Evolutionary conservation across 148 eudicot genomes (phyloP).

Genomic region (Vaccinium macrocarpon): DNA sequence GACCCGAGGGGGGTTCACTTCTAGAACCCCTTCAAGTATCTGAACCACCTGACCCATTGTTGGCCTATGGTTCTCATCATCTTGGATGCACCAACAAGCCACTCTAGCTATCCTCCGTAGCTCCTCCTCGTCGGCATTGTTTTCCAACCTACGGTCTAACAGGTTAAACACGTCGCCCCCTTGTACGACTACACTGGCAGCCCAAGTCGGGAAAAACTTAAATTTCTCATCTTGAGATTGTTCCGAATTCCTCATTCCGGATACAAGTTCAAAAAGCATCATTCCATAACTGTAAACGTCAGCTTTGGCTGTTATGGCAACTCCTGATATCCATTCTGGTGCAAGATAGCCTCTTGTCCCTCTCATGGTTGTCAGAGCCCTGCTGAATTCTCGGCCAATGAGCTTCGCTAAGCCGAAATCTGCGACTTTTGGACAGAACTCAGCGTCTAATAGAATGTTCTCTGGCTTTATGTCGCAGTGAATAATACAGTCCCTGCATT

Average conservation of each 20-base stretch:
- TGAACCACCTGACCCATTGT: slow-evolving; percentile 73
- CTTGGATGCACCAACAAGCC: slow-evolving; percentile 81
- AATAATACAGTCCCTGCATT: background rate
- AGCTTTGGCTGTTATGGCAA: slow-evolving; percentile 27
- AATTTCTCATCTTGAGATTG: slow-evolving; percentile 34
- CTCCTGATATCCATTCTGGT: slow-evolving; percentile 69
- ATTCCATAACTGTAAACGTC: slow-evolving; percentile 67
- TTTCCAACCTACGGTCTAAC: slow-evolving; percentile 43
- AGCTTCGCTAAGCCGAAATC: slow-evolving; percentile 75
- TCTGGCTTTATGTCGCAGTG: slow-evolving; percentile 77
- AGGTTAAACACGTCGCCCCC: slow-evolving; percentile 46
- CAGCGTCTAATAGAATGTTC: slow-evolving; percentile 51
- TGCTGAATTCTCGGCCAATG: slow-evolving; percentile 56
- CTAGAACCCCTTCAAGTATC: slow-evolving; percentile 65
- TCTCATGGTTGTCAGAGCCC: slow-evolving; percentile 66
- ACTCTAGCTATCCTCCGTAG: slow-evolving; percentile 44
- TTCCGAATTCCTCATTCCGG: slow-evolving; percentile 51
- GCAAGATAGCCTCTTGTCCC: slow-evolving; percentile 72
- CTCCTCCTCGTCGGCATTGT: slow-evolving; percentile 41
- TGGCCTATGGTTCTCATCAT: slow-evolving; percentile 57
- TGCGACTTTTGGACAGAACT: slow-evolving; percentile 51
- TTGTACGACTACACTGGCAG: slow-evolving; percentile 38
- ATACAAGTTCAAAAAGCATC: slow-evolving; percentile 58
- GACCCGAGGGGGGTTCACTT: slow-evolving; percentile 56
- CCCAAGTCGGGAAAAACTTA: slow-evolving; percentile 52